Percentiles rank a stretch among this genome's conserved stretches.
phyloP scores from a whole-genome alignment of 148 eudicot genomes.

The Rhododendron ovatum region DNA sequence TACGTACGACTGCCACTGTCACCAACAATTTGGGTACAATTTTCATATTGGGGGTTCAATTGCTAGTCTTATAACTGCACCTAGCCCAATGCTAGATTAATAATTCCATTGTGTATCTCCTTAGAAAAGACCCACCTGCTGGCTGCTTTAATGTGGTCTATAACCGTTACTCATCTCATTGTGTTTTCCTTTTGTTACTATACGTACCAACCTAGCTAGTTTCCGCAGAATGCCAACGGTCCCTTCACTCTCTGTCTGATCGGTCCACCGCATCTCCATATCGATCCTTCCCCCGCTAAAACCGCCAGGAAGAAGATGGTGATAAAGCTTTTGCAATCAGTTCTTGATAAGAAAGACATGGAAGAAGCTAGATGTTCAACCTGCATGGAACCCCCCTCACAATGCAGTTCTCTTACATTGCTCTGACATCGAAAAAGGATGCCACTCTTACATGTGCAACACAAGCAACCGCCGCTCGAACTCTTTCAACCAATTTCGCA shows the following conservation, averaged over 20 bases:
- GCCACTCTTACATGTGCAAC: conserved; percentile 25
- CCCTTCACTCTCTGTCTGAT: not conserved
- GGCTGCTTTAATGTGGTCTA: not conserved
- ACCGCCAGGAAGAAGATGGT: not conserved
- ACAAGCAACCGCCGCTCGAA: conserved; percentile 21
- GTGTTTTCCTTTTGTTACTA: not conserved
- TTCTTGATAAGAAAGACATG: not conserved
- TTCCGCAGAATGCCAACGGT: not conserved
- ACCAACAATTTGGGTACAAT: too few relatives aligned
- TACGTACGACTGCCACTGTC: too few relatives aligned
- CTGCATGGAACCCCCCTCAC: conserved; percentile 27
- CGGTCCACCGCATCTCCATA: not conserved
- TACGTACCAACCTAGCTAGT: too few relatives aligned
- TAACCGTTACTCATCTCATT: not conserved
- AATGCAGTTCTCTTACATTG: conserved; percentile 21
- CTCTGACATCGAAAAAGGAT: conserved; percentile 22
- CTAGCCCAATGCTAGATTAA: not conserved
- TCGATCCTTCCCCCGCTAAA: not conserved
- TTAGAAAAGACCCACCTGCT: not conserved
- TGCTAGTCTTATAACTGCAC: too few relatives aligned
- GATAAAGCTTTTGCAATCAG: not conserved
- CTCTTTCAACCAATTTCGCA: conserved; percentile 12
- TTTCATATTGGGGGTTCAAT: too few relatives aligned
- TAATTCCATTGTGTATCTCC: not conserved
- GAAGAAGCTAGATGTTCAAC: conserved; percentile 14